phyloP scores from a whole-genome alignment of 2,329 filamentous ascomycete genomes.

The Colletotrichum caudatum region DNA sequence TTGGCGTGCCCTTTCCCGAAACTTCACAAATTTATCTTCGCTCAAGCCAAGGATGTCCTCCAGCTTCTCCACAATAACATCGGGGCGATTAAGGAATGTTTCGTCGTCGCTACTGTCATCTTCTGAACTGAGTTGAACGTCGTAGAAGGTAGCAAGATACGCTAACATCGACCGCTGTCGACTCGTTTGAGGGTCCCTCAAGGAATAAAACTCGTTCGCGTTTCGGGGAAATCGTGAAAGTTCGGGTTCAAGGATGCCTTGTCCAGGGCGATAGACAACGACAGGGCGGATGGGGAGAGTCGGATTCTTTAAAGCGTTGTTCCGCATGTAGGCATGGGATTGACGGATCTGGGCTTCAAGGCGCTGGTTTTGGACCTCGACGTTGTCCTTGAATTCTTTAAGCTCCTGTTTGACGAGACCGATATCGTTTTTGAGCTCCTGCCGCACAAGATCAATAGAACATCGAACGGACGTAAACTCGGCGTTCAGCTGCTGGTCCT shows the following conservation, averaged over 20 bases:
- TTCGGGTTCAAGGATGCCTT: slow-evolving; percentile 10
- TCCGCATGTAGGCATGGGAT: slow-evolving; percentile 4
- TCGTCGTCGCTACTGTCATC: slow-evolving; percentile 4
- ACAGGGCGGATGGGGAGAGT: not conserved
- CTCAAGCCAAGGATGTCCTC: slow-evolving; percentile 22
- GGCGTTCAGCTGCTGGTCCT: not conserved
- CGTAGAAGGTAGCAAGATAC: slow-evolving; percentile 11
- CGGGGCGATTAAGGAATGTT: not conserved
- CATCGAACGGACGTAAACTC: too few species aligned
- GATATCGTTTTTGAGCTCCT: not conserved
- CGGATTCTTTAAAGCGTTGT: slow-evolving; percentile 18
- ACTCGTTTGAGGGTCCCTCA: slow-evolving; percentile 6
- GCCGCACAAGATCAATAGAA: not conserved
- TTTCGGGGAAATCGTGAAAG: slow-evolving; percentile 12
- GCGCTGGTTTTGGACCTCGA: not conserved
- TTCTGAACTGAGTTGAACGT: slow-evolving; percentile 4
- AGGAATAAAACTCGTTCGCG: slow-evolving; percentile 12
- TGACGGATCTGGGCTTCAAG: not conserved
- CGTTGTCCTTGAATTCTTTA: not conserved
- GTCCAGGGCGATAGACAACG: slow-evolving; percentile 3
- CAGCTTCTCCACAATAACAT: slow-evolving; percentile 8
- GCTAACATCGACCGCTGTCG: not conserved
- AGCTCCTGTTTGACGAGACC: not conserved
- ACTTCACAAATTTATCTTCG: slow-evolving; percentile 18
- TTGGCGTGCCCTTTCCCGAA: slow-evolving; percentile 14